Evolutionary conservation across 139 green algal genomes (phyloP).

Genomic region (Coelastrella sp.): DNA sequence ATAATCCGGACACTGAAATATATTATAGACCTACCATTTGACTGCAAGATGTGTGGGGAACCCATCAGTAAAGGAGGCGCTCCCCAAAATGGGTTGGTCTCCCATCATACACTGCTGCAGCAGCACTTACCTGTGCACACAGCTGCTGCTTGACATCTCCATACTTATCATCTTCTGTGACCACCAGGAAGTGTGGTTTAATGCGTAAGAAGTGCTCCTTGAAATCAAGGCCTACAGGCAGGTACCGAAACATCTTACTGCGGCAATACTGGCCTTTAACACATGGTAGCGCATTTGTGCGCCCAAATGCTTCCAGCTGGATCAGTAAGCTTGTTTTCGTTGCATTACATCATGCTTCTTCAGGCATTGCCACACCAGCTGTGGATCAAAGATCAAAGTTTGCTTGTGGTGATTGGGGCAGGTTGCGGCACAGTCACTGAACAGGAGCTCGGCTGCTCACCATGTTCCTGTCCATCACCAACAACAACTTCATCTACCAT

Average conservation of each 20-base stretch:
- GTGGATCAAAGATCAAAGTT: too few relatives aligned
- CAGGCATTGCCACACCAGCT: too few relatives aligned
- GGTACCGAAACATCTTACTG: not conserved
- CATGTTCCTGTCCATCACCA: conserved; percentile 35
- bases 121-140: conserved; percentile 16
- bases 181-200: conserved; percentile 44
- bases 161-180: conserved; percentile 52
- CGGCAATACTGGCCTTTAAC: too few relatives aligned
- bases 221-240: conserved; percentile 48
- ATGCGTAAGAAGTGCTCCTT: conserved; percentile 51
- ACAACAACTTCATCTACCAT: conserved; percentile 57
- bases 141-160: conserved; percentile 39
- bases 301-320: not conserved
- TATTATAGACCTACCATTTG: too few relatives aligned
- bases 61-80: not conserved
- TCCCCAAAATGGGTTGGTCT: not conserved
- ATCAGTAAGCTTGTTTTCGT: not conserved
- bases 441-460: not conserved
- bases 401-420: not conserved
- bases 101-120: not conserved
- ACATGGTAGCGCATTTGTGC: not conserved
- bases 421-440: not conserved
- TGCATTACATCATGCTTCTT: not conserved
- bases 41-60: not conserved
- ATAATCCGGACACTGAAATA: too few relatives aligned